Percentiles rank a stretch among this genome's conserved stretches.
These are phyloP conservation scores for Casuarina cunninghamiana DNA, from an alignment of 306 rosid species.

Conservation along the genomic window DNA sequence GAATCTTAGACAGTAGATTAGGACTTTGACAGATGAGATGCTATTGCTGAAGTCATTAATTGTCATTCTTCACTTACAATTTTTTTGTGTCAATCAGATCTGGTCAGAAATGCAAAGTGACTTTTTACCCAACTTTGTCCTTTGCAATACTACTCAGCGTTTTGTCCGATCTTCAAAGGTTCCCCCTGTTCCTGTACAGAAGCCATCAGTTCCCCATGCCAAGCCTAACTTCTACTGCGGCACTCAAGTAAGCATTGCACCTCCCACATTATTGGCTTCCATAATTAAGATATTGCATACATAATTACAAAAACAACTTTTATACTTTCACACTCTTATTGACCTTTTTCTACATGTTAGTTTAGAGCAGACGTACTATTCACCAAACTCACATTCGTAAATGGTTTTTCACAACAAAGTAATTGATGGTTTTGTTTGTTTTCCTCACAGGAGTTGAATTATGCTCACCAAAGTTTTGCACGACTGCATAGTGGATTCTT, in stretches of 20 bases:
- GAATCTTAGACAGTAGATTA: not conserved
- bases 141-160: conserved; percentile 95
- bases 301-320: conserved; percentile 18
- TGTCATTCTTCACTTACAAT: conserved; percentile 26
- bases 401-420: not conserved
- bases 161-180: conserved; percentile 81
- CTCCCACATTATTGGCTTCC: not conserved
- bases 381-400: not conserved
- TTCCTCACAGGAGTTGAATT: conserved; percentile 70
- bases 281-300: not conserved
- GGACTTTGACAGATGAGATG: conserved; percentile 14
- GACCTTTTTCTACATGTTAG: not conserved
- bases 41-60: conserved; percentile 15
- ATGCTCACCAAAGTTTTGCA: conserved; percentile 97
- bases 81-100: conserved; percentile 58
- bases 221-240: conserved; percentile 94
- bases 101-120: conserved; percentile 99
- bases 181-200: conserved; percentile 68
- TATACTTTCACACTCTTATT: conserved; percentile 3
- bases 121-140: conserved; percentile 87
- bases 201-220: conserved; percentile 95
- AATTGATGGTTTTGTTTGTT: conserved; percentile 14
- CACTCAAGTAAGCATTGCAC: conserved; percentile 65
- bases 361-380: not conserved
- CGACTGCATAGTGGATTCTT: conserved; percentile 96